These are phyloP conservation scores for Brassica carinata DNA, from an alignment of 345 rosid genomes.

Conservation along the genomic window DNA sequence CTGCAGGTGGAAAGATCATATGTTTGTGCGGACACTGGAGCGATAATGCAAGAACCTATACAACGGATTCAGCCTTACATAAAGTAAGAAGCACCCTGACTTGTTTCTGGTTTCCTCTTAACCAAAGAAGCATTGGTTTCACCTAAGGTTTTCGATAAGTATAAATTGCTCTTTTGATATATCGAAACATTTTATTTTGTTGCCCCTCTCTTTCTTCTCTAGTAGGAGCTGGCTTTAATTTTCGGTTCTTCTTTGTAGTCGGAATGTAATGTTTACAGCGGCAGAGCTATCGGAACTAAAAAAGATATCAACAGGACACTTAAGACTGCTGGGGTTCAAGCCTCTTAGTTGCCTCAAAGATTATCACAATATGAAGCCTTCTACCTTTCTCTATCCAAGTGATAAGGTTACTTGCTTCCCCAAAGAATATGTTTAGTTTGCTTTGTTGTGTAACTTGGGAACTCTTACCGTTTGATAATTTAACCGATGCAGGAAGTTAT, in stretches of 20 bases:
- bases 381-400: constrained; percentile 85
- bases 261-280: constrained; percentile 57
- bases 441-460: not conserved
- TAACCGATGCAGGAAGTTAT: constrained; percentile 70
- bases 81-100: constrained; percentile 50
- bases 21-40: constrained; percentile 92
- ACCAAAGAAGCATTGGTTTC: not conserved
- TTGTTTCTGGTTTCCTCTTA: constrained; percentile 18
- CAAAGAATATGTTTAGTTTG: not conserved
- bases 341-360: constrained; percentile 86
- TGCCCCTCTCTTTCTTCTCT: not conserved
- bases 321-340: constrained; percentile 91
- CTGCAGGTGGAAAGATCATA: constrained; percentile 87
- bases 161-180: not conserved
- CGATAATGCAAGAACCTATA: constrained; percentile 67
- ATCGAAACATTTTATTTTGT: not conserved
- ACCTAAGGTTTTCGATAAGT: not conserved
- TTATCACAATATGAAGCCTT: constrained; percentile 91
- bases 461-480: constrained; percentile 17
- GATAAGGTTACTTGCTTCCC: constrained; percentile 67
- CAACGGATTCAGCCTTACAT: constrained; percentile 65
- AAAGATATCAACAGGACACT: constrained; percentile 65
- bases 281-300: constrained; percentile 77
- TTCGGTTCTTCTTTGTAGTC: constrained; percentile 48
- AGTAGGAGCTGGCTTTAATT: constrained; percentile 21